A percentile compares a stretch with the other conserved stretches of the same genome.
Conservation (phyloP, 768 basidiomycete species). For the Mycena alexandri region DNA sequence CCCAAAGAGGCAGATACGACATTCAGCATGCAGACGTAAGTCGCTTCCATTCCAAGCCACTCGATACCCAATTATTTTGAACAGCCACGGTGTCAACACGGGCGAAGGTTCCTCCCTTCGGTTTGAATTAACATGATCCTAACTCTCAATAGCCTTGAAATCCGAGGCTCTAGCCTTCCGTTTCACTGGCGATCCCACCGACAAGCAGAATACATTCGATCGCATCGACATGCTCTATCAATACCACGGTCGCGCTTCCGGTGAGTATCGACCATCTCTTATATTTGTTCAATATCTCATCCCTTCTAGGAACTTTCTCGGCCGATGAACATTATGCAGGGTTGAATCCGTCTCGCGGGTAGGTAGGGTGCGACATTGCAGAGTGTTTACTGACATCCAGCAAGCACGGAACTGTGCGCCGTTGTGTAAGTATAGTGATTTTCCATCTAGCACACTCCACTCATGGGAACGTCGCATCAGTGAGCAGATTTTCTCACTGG, state of each 20-base stretch:
- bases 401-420: slow-evolving; percentile 54
- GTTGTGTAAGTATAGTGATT: slow-evolving; percentile 49
- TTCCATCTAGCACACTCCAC: not conserved
- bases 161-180: slow-evolving; percentile 59
- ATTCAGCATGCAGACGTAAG: slow-evolving; percentile 51
- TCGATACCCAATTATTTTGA: not conserved
- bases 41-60: not conserved
- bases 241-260: slow-evolving; percentile 55
- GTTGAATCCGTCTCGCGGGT: slow-evolving; percentile 58
- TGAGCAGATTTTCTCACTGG: slow-evolving; percentile 59
- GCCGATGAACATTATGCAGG: slow-evolving; percentile 58
- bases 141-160: slow-evolving; percentile 49
- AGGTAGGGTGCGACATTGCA: slow-evolving; percentile 13
- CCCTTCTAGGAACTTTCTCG: slow-evolving; percentile 51
- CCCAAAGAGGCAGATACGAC: slow-evolving; percentile 47
- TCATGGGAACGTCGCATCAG: slow-evolving; percentile 35
- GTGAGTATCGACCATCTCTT: slow-evolving; percentile 25
- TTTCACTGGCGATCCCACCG: slow-evolving; percentile 54
- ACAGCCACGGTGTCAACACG: slow-evolving; percentile 57
- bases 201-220: slow-evolving; percentile 54
- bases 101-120: slow-evolving; percentile 42
- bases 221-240: slow-evolving; percentile 54
- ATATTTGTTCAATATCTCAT: not conserved
- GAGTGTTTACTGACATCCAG: not conserved
- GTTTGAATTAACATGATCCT: slow-evolving; percentile 32